Evolutionary conservation across 768 basidiomycete species (phyloP), one percentile per base, ranked within the genome.

Genomic region (Panaeolus papilionaceus): DNA sequence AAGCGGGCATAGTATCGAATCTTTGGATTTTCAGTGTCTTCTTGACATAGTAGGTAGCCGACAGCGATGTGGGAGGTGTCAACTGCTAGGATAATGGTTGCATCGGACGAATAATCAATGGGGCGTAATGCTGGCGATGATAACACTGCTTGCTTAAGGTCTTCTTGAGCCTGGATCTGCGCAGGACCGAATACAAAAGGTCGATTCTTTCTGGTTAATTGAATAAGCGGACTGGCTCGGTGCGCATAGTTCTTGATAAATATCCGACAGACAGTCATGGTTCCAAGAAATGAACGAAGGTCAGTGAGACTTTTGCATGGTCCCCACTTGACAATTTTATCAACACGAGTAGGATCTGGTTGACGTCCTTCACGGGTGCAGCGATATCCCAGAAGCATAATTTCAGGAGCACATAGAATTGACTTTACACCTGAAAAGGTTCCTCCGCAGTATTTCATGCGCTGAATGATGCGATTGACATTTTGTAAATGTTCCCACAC

Each of bases 61-160:
- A 83, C 74, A 0, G 78, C 79, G 7, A 79, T 75, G 5, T 63
- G 47, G 0, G 75, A 79, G 0, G 81, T 77, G 68, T 84, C 81
- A 0, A 84, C 82, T 2, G 79, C 71, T 0, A 84, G 65, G 0
- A 79, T 76, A 33, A 83, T 71, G 1, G 74, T 70, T 1, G 6
- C 33, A 8, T 66, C 61, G 12, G 72, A 78, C 0, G 64, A 20
- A 54, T 82, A 82, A 64, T 82, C 73, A 14, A 84, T 72, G 0
- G 78, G 74, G 4, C 68, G 62, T 2, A 83, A 64, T 0, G 75
- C 76, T 20, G 79, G 77, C 1, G 66, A 70, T 0, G 64, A 40
- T 3, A 67, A 26, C 1, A 78, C n/a, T 0, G 72, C 72, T 6
- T 69, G 4, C 66, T 82, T 81, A 0, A 81, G 64, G 4, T 40